phyloP scores from a whole-genome alignment of 1,139 yeast species.

The Geotrichum carabidarum region DNA sequence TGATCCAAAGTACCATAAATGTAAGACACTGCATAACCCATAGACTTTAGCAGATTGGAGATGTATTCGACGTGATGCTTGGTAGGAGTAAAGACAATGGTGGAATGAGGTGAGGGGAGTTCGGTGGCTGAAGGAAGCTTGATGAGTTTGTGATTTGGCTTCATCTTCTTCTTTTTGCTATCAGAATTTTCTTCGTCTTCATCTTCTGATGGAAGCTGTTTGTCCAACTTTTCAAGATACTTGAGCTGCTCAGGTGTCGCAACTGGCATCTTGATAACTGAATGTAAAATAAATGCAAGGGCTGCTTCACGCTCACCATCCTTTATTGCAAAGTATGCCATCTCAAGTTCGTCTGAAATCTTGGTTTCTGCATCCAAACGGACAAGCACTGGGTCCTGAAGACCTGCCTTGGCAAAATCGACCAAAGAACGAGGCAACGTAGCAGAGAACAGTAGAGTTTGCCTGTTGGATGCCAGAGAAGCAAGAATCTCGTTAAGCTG shows the following conservation, averaged over 20 bases:
- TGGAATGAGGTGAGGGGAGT: slow-evolving; percentile 76
- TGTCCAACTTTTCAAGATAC: slow-evolving; percentile 46
- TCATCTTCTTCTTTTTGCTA: slow-evolving; percentile 40
- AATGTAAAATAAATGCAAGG: slow-evolving; percentile 66
- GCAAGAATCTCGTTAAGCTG: slow-evolving; percentile 87
- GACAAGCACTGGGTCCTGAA: slow-evolving; percentile 84
- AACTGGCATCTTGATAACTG: slow-evolving; percentile 76
- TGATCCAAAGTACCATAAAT: slow-evolving; percentile 95
- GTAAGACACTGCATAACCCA: slow-evolving; percentile 83
- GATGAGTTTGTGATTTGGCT: slow-evolving; percentile 43
- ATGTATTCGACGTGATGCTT: slow-evolving; percentile 96
- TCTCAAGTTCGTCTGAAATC: slow-evolving; percentile 82
- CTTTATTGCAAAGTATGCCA: slow-evolving; percentile 80
- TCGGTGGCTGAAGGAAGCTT: slow-evolving; percentile 73
- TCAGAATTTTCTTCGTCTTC: slow-evolving; percentile 46
- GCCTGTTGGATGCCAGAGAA: slow-evolving; percentile 74
- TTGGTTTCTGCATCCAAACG: slow-evolving; percentile 89
- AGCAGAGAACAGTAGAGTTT: slow-evolving; percentile 87
- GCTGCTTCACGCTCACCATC: slow-evolving; percentile 88
- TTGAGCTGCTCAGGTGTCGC: slow-evolving; percentile 49
- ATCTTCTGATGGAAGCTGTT: slow-evolving; percentile 27
- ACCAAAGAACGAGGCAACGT: slow-evolving; percentile 89
- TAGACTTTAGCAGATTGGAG: slow-evolving; percentile 58
- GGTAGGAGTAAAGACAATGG: slow-evolving; percentile 92
- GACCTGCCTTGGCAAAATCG: slow-evolving; percentile 95